A percentile compares a stretch with the other conserved stretches of the same genome.
phyloP scores from a whole-genome alignment of 768 basidiomycete genomes.

The Trametes cubensis region DNA sequence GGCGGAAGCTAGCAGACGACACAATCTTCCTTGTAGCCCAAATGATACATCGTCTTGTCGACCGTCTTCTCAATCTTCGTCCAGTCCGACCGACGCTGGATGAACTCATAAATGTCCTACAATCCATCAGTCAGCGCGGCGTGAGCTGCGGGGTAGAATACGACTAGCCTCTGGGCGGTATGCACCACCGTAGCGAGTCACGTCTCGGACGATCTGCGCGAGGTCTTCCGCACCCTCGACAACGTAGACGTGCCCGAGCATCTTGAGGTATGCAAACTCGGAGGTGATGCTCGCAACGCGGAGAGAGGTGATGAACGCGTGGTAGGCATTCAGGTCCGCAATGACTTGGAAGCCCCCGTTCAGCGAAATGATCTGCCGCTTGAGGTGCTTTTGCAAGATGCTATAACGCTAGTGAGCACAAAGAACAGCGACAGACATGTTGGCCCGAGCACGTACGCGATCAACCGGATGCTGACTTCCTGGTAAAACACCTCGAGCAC shows the following conservation, averaged over 20 bases:
- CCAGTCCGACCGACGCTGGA: slow-evolving; percentile 94
- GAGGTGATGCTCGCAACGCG: slow-evolving; percentile 78
- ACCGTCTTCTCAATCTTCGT: slow-evolving; percentile 98
- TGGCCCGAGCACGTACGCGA: slow-evolving; percentile 28
- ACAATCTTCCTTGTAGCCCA: slow-evolving; percentile 94
- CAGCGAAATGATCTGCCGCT: slow-evolving; percentile 94
- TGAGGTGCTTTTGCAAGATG: slow-evolving; percentile 94
- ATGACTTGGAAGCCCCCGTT: slow-evolving; percentile 95
- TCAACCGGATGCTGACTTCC: slow-evolving; percentile 85
- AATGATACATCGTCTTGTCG: slow-evolving; percentile 92
- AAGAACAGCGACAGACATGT: slow-evolving; percentile 1
- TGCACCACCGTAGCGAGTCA: slow-evolving; percentile 92
- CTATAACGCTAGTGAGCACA: slow-evolving; percentile 41
- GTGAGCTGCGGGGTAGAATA: neutral
- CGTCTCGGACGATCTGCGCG: slow-evolving; percentile 93
- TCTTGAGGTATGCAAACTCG: slow-evolving; percentile 93
- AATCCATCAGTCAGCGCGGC: neutral
- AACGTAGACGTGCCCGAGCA: slow-evolving; percentile 96
- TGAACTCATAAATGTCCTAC: slow-evolving; percentile 93
- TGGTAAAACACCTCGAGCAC: slow-evolving; percentile 98
- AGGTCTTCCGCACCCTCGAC: slow-evolving; percentile 96
- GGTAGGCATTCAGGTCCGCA: slow-evolving; percentile 93
- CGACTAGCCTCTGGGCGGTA: slow-evolving; percentile 86
- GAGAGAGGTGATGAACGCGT: slow-evolving; percentile 83
- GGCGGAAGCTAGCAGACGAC: slow-evolving; percentile 22